phyloP scores from a whole-genome alignment of 1,139 yeast species.

The Ogataea hybrid region DNA sequence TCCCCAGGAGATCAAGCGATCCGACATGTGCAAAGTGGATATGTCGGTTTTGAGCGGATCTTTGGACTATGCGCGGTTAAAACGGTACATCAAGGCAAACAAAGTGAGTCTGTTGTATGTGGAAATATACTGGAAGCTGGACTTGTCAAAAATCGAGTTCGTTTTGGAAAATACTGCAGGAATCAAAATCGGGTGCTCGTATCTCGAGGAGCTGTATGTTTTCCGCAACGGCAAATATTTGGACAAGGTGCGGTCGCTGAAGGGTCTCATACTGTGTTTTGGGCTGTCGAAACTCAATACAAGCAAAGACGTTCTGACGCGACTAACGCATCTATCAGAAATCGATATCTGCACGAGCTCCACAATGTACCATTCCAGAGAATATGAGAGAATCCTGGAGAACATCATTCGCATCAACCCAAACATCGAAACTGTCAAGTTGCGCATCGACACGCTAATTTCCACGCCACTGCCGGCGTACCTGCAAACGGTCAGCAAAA shows the following conservation, averaged over 20 bases:
- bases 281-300: conserved; percentile 18
- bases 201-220: conserved; percentile 14
- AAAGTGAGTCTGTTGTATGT: conserved; percentile 1
- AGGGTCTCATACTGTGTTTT: conserved; percentile 17
- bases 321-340: conserved; percentile 13
- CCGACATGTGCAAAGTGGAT: conserved; percentile 6
- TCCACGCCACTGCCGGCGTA: conserved; percentile 17
- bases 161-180: conserved; percentile 11
- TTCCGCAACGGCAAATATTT: conserved; percentile 12
- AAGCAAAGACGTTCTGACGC: conserved; percentile 12
- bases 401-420: conserved; percentile 14
- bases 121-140: conserved; percentile 16
- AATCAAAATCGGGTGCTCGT: conserved; percentile 16
- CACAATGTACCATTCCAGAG: conserved; percentile 19
- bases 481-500: conserved; percentile 14
- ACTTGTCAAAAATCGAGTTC: conserved; percentile 10
- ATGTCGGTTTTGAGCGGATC: conserved; percentile 10
- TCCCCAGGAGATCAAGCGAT: conserved; percentile 11
- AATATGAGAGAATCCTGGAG: conserved; percentile 17
- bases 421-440: conserved; percentile 13
- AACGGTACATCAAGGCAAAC: conserved; percentile 5
- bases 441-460: conserved; percentile 15
- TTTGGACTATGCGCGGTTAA: conserved; percentile 5
- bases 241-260: conserved; percentile 12
- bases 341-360: conserved; percentile 17